Evolutionary conservation across 1,284 basidiomycete genomes (phyloP), one percentile per base, ranked within the genome.

Genomic region (Neolentinus lepideus): DNA sequence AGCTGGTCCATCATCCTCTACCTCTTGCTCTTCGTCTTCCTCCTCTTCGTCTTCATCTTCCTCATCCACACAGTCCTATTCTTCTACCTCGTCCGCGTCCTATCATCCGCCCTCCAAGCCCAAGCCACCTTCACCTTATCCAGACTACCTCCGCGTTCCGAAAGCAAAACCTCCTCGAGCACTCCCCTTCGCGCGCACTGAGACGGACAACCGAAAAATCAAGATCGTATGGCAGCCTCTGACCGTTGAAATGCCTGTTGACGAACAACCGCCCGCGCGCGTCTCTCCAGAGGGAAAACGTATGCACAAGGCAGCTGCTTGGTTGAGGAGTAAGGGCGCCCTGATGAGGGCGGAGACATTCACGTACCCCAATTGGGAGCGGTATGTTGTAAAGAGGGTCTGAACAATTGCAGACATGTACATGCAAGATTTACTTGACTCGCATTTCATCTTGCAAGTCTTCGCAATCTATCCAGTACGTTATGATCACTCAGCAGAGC

Each of bases 301-400:
- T 25, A 22, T n/a, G 29, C 31, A 31, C 27, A 26, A 26, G 21
- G 14, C 3, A 8, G 22, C 33, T 27, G 22, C 54, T 35, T 51
- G 58, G 57, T n/a, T 68, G 43, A 69, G 64, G 54, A 61, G 66
- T 55, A 70, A 69, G 59, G 69, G 67, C 56, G 70, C 75, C 57
- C 70, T 69, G 54, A 72, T 74, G 64, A 69, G 70, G 62, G 64
- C 70, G 31, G 76, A 82, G 65, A 73, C 75, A 54, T 73, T 78
- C 52, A 60, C 71, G 16, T 81, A 79, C 64, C 81, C 83, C 25
- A 78, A 75, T 54, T 86, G 84, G 84, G 76, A 85, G 65, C 71
- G 80, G 55, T 85, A 85, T 64, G 67, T 76, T 36, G 75, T 85
- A 43, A 75, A 73, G 59, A 71, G 21, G 38, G 38, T 43, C 16